phyloP scores from a whole-genome alignment of 2,329 filamentous ascomycete genomes.

The Waltergamsia citrina region DNA sequence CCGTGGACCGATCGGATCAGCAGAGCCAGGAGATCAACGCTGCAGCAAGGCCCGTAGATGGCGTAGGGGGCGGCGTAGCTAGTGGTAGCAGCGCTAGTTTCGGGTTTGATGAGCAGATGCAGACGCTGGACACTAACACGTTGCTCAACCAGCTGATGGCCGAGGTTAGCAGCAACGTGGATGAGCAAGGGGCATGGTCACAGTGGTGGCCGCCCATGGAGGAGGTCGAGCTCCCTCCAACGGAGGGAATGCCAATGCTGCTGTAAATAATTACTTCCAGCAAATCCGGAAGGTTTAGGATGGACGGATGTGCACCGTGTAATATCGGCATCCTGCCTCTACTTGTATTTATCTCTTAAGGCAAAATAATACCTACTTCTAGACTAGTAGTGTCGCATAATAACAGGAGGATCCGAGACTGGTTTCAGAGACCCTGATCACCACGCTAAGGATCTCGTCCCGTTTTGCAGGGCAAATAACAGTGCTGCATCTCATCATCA shows the following conservation, averaged over 20 bases:
- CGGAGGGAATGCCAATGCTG: conserved; percentile 1
- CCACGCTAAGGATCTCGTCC: no score
- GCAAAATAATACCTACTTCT: no score
- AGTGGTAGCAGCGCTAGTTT: conserved; percentile 1
- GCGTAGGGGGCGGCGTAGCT: not conserved
- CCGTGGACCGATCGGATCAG: conserved; percentile 18
- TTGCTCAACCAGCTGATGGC: conserved; percentile 13
- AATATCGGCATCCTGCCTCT: not conserved
- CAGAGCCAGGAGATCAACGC: conserved; percentile 17
- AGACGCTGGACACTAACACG: conserved; percentile 9
- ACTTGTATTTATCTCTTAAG: no score
- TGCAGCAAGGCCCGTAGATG: conserved; percentile 1
- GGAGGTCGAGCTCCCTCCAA: conserved; percentile 8
- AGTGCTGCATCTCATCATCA: no score
- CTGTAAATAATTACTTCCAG: no score
- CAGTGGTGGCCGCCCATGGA: conserved; percentile 16
- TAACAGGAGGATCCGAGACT: no score
- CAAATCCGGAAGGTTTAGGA: no score
- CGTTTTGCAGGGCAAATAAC: no score
- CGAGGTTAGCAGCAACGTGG: conserved; percentile 14
- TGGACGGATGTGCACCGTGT: not conserved
- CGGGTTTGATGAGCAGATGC: conserved; percentile 1
- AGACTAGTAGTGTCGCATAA: no score
- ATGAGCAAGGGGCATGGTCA: conserved; percentile 16
- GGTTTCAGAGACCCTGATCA: no score